These are phyloP conservation scores for Solanum chaucha DNA, from an alignment of 257 asterid genomes.

Conservation along the genomic window DNA sequence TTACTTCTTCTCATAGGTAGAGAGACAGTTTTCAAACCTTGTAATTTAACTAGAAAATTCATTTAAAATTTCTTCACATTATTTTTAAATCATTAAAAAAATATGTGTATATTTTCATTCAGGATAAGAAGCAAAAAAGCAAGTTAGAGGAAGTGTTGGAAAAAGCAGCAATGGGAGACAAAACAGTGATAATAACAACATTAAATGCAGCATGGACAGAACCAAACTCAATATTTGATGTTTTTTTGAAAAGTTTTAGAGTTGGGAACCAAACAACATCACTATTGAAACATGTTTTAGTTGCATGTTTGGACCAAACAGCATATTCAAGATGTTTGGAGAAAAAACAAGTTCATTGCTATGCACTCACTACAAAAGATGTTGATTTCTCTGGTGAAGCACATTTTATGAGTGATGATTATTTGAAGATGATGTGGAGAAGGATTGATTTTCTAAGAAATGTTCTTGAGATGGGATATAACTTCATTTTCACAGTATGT, in stretches of 20 bases:
- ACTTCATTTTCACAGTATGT: constrained; percentile 49
- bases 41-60: not conserved
- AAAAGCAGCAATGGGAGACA: constrained; percentile 15
- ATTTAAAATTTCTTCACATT: too few relatives aligned
- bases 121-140: not conserved
- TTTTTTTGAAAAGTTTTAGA: constrained; percentile 46
- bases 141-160: constrained; percentile 23
- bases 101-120: not conserved
- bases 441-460: constrained; percentile 34
- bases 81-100: not conserved
- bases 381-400: constrained; percentile 51
- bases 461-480: constrained; percentile 38
- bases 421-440: constrained; percentile 57
- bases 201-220: constrained; percentile 54
- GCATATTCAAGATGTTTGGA: constrained; percentile 42
- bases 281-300: constrained; percentile 38
- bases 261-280: constrained; percentile 41
- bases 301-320: constrained; percentile 35
- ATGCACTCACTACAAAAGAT: constrained; percentile 30
- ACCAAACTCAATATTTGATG: constrained; percentile 45
- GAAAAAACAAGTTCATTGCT: constrained; percentile 24
- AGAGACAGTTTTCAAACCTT: not conserved
- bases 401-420: constrained; percentile 31
- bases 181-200: constrained; percentile 56
- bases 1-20: not conserved